A percentile compares a stretch with the other conserved stretches of the same genome.
Evolutionary conservation across 345 rosid species (phyloP).

Genomic region (Stellera chamaejasme): DNA sequence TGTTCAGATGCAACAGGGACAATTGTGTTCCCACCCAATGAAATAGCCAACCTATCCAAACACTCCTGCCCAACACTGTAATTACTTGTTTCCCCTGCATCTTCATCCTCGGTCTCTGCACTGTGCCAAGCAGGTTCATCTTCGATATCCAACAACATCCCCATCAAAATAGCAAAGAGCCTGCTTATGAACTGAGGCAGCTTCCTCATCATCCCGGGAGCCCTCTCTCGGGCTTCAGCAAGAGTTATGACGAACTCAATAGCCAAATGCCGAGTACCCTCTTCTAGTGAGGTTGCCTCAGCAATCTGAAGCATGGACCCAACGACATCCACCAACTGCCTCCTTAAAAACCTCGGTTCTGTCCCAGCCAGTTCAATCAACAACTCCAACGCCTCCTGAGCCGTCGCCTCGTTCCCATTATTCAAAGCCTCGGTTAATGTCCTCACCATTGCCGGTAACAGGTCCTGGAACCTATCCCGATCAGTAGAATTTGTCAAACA

Average conservation of each 20-base stretch:
- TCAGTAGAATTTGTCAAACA: conserved; percentile 60
- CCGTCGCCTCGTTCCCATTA: conserved; percentile 85
- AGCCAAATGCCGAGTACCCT: conserved; percentile 86
- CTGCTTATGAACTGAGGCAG: conserved; percentile 90
- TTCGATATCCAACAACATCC: conserved; percentile 84
- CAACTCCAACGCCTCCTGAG: conserved; percentile 92
- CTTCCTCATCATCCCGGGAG: conserved; percentile 99
- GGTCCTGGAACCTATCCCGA: conserved; percentile 92
- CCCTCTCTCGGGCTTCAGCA: conserved; percentile 96
- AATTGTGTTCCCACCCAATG: conserved; percentile 93
- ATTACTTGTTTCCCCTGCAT: conserved; percentile 91
- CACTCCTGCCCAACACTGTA: conserved; percentile 97
- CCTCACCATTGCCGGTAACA: conserved; percentile 87
- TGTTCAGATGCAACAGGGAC: conserved; percentile 96
- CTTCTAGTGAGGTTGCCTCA: conserved; percentile 88
- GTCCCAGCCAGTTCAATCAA: conserved; percentile 95
- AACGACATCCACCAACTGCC: conserved; percentile 90
- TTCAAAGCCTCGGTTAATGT: conserved; percentile 90
- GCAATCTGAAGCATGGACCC: conserved; percentile 96
- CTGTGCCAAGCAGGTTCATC: conserved; percentile 92
- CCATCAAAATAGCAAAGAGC: conserved; percentile 82
- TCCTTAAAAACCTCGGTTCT: conserved; percentile 81
- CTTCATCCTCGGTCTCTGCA: conserved; percentile 89
- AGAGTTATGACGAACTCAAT: conserved; percentile 91
- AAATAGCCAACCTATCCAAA: conserved; percentile 88